Evolutionary conservation across 176 grass and related monocot species (phyloP).

Genomic region (Cocos nucifera): DNA sequence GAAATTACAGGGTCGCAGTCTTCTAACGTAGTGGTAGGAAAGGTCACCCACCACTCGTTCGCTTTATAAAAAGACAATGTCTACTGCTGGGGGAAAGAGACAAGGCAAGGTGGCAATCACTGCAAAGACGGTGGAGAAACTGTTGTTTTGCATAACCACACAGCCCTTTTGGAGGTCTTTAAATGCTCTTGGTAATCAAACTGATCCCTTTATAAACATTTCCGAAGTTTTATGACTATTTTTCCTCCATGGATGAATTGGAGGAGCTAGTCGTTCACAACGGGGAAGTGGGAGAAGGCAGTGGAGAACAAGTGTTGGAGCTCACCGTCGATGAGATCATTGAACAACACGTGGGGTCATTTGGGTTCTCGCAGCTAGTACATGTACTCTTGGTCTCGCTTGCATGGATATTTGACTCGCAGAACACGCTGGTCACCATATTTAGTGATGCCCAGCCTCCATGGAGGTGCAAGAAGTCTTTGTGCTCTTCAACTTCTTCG

Average conservation of each 20-base stretch:
- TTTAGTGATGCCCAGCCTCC: conserved; percentile 33
- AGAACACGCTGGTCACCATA: conserved; percentile 39
- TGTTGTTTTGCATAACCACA: neutral
- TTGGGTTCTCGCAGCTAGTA: conserved; percentile 31
- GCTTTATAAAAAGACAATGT: conserved; percentile 5
- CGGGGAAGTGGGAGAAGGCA: neutral
- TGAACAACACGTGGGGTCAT: conserved; percentile 34
- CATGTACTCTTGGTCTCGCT: conserved; percentile 48
- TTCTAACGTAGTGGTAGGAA: conserved; percentile 7
- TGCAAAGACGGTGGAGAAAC: no score
- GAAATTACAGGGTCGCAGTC: no score
- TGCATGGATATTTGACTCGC: conserved; percentile 37
- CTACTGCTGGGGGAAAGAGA: conserved; percentile 2
- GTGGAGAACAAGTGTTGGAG: conserved; percentile 20
- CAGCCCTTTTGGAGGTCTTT: conserved; percentile 4
- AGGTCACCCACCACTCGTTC: conserved; percentile 21
- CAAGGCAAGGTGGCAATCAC: neutral
- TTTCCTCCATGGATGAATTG: conserved; percentile 24
- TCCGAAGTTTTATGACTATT: no score
- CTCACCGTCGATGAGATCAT: conserved; percentile 35
- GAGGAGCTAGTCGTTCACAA: conserved; percentile 16
- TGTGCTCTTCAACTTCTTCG: neutral
- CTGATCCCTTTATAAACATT: neutral
- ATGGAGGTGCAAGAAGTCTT: conserved; percentile 27
- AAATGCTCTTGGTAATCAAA: conserved; percentile 14